Conservation (phyloP, 2,329 filamentous ascomycete genomes). For the Dactylonectria estremocensis region DNA sequence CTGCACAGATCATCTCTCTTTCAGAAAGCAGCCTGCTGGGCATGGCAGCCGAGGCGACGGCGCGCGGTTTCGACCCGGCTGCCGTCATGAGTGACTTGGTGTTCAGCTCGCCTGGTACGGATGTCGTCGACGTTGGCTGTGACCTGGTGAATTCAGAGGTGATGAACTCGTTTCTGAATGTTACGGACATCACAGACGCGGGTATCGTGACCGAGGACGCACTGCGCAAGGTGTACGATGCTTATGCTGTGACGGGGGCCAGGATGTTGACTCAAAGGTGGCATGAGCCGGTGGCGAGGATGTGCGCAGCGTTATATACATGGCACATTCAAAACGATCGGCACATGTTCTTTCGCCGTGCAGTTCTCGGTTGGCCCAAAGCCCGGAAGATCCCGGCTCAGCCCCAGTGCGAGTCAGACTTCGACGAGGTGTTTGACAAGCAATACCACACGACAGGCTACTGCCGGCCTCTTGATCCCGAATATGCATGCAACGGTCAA, state of each 20-base stretch:
- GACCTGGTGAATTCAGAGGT: constrained; percentile 44
- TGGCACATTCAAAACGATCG: constrained; percentile 54
- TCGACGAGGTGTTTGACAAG: constrained; percentile 51
- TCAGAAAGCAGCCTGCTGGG: constrained; percentile 44
- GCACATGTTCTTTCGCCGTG: constrained; percentile 52
- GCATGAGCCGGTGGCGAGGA: constrained; percentile 51
- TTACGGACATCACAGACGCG: constrained; percentile 39
- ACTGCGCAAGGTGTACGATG: constrained; percentile 40
- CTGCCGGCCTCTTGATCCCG: constrained; percentile 37
- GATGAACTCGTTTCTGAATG: constrained; percentile 45
- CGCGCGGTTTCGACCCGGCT: constrained; percentile 40
- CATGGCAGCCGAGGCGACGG: constrained; percentile 42
- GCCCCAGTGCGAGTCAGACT: constrained; percentile 48
- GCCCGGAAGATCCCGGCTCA: constrained; percentile 46
- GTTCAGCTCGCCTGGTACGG: constrained; percentile 45
- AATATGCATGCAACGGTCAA: constrained; percentile 34
- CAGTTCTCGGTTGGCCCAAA: constrained; percentile 49
- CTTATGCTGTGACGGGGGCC: constrained; percentile 43
- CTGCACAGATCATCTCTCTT: constrained; percentile 43
- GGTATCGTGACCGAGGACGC: constrained; percentile 38
- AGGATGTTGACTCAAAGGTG: constrained; percentile 51
- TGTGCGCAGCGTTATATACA: constrained; percentile 51
- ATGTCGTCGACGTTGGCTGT: constrained; percentile 43
- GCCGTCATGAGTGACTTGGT: constrained; percentile 45
- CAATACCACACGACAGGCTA: constrained; percentile 48